These are phyloP conservation scores for Senna siamea DNA, from an alignment of 306 rosid species.

Conservation along the genomic window DNA sequence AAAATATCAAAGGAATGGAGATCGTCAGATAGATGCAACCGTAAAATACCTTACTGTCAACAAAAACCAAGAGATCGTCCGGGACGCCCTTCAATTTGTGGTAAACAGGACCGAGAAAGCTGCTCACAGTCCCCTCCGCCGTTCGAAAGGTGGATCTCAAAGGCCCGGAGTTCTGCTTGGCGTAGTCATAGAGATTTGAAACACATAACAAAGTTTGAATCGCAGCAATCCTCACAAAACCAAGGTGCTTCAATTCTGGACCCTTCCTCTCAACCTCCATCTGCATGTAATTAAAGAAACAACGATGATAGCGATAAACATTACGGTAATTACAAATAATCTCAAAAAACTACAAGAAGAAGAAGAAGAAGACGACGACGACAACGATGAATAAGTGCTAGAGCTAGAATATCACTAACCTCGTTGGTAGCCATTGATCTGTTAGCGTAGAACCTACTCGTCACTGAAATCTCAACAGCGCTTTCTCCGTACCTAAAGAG, in stretches of 20 bases:
- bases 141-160: slow-evolving; percentile 65
- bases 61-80: slow-evolving; percentile 62
- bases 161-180: slow-evolving; percentile 74
- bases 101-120: slow-evolving; percentile 65
- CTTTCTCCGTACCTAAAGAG: background rate
- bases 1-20: too few species aligned
- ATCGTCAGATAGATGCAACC: background rate
- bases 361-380: background rate
- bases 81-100: slow-evolving; percentile 59
- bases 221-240: slow-evolving; percentile 62
- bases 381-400: background rate
- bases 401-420: slow-evolving; percentile 35
- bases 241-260: slow-evolving; percentile 61
- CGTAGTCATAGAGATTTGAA: slow-evolving; percentile 65
- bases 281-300: slow-evolving; percentile 32
- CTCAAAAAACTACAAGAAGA: background rate
- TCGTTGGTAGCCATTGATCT: slow-evolving; percentile 46
- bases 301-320: background rate
- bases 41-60: slow-evolving; percentile 65
- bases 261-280: slow-evolving; percentile 46
- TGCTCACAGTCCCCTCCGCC: slow-evolving; percentile 62
- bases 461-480: background rate
- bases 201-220: slow-evolving; percentile 52
- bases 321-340: background rate
- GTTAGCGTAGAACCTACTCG: slow-evolving; percentile 2